Conservation (phyloP, 768 basidiomycete genomes). For the Coprinellus micaceus region DNA sequence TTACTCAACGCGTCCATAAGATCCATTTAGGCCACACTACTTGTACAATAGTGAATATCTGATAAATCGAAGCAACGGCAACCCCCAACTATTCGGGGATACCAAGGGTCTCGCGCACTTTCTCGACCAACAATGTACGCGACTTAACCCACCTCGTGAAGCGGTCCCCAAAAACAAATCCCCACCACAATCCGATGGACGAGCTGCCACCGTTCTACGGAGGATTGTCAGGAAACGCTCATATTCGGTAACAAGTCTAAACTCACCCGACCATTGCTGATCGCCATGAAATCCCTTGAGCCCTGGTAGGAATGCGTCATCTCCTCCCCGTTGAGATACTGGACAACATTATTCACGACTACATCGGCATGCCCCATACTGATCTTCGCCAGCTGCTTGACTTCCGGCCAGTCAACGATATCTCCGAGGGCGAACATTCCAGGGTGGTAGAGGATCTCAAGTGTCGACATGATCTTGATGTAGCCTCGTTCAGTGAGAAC, state of each 20-base stretch:
- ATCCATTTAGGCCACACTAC: neutral
- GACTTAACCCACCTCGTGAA: constrained; percentile 41
- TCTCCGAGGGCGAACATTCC: constrained; percentile 60
- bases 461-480: constrained; percentile 46
- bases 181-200: constrained; percentile 37
- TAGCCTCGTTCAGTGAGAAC: constrained; percentile 32
- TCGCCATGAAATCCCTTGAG: constrained; percentile 20
- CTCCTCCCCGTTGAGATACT: constrained; percentile 21
- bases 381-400: constrained; percentile 51
- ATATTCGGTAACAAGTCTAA: neutral
- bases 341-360: constrained; percentile 45
- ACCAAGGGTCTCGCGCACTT: constrained; percentile 17
- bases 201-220: constrained; percentile 19
- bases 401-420: constrained; percentile 49
- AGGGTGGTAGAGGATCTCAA: constrained; percentile 45
- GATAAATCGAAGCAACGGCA: too few relatives aligned
- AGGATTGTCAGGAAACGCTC: neutral
- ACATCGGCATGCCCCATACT: constrained; percentile 35
- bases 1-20: neutral
- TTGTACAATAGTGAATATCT: neutral
- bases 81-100: constrained; percentile 1
- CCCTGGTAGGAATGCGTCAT: constrained; percentile 27
- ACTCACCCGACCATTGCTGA: constrained; percentile 23
- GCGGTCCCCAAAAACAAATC: constrained; percentile 44
- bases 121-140: constrained; percentile 25